Base-by-base conservation (phyloP, 1,139 yeast genomes). In the Diutina pseudorugosa region DNA sequence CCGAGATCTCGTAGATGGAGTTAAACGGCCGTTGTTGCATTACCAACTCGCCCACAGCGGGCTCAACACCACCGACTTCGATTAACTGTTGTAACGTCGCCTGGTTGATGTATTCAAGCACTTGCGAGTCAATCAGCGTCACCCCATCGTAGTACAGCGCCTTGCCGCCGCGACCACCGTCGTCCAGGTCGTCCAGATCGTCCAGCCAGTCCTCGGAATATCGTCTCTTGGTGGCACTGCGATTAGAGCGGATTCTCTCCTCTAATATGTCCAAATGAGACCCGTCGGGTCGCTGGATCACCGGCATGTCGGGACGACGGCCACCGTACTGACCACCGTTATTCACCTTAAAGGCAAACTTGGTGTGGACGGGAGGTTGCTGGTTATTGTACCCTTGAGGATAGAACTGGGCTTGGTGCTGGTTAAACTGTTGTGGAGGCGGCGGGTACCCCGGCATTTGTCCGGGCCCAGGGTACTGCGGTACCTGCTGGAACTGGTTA, bases 61-160 rank as follows among this genome's bases (percentile, higher is more conserved):
- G 83, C 1, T 82, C 73, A 52, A 90, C 80, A 18, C 82, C 82
- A 16, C 95, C 81, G 42, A 90, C 79, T 66, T 93, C 98, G 14
- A 84, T 78, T 52, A 93, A 72, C 63, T 91, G 96, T 54, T 82
- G 80, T 2, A 73, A 72, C 12, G 87, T 77, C 0, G 95, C 93
- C 30, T 80, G 79, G 64, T 93, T 93, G 59, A 93, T 72, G 61
- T 93, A 90, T 51, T 82, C 80, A 53, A 91, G 70, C 33, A 90
- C 80, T 55, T 88, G 82, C 16, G 72, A 71, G 60, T 86, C 95
- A 56, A 73, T 73, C 3, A 72, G 61, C 0, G 79, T 73, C 54
- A 86, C 75, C 33, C 80, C 80, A 5, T 60, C 60, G 56, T 57
- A 63, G 41, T 59, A 63, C 53, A 54, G 68, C 55, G 62, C 70